phyloP scores from a whole-genome alignment of 768 basidiomycete species.

The Candolleomyces eurysporus region DNA sequence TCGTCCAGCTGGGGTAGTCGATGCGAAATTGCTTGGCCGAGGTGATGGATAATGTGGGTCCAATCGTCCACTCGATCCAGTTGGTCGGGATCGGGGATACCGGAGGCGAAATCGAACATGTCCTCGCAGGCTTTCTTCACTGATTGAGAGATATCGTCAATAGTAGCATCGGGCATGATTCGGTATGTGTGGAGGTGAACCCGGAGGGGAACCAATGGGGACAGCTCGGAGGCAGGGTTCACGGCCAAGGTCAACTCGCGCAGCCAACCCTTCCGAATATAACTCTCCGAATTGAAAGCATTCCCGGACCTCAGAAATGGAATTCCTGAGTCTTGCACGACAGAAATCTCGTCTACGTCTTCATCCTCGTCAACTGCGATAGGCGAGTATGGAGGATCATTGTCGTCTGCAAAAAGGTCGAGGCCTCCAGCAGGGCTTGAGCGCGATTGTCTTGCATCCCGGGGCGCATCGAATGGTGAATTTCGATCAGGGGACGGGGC shows the following conservation, averaged over 20 bases:
- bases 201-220: constrained; percentile 27
- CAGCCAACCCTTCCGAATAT: constrained; percentile 60
- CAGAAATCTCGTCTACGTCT: constrained; percentile 10
- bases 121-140: constrained; percentile 48
- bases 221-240: constrained; percentile 20
- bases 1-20: constrained; percentile 29
- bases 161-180: not conserved
- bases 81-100: constrained; percentile 32
- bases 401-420: not conserved
- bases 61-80: constrained; percentile 33
- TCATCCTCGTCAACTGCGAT: constrained; percentile 1
- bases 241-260: constrained; percentile 49
- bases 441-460: not conserved
- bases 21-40: constrained; percentile 49
- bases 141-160: constrained; percentile 31
- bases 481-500: not conserved
- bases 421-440: not conserved
- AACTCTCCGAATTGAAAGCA: constrained; percentile 49
- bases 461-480: not conserved
- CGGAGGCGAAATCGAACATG: constrained; percentile 36
- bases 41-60: constrained; percentile 35
- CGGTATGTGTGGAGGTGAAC: not conserved
- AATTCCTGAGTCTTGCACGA: constrained; percentile 53
- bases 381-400: constrained; percentile 2
- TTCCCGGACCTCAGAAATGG: constrained; percentile 47